Conservation (phyloP, 345 rosid species). For the Eucalyptus pauciflora region DNA sequence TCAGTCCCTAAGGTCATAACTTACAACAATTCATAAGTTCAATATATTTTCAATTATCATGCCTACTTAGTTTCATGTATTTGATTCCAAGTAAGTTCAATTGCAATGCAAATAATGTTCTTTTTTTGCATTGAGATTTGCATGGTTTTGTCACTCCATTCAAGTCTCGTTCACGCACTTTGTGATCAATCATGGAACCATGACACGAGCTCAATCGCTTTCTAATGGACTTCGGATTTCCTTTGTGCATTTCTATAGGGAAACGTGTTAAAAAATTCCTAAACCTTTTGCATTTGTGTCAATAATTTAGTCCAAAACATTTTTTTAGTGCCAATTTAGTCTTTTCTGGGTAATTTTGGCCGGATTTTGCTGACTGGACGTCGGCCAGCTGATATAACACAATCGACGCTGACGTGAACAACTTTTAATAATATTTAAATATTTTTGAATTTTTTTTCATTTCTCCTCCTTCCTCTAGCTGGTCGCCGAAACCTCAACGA, state of each 20-base stretch:
- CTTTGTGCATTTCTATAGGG: neutral
- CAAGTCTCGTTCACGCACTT: neutral
- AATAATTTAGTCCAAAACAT: too few species aligned
- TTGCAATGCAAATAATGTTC: neutral
- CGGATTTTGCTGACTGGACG: fast-evolving
- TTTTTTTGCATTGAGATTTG: neutral
- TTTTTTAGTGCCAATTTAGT: too few species aligned
- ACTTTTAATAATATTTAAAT: too few species aligned
- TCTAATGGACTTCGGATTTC: neutral
- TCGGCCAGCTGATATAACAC: fast-evolving
- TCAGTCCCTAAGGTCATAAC: too few species aligned
- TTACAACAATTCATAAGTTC: too few species aligned
- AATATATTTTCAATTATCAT: too few species aligned
- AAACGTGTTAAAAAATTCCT: too few species aligned
- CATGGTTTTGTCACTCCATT: neutral
- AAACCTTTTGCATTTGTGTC: too few species aligned
- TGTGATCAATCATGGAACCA: neutral
- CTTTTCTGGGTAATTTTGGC: fast-evolving
- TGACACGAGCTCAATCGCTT: neutral
- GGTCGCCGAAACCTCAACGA: fast-evolving
- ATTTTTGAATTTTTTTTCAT: too few species aligned
- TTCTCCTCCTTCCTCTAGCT: too few species aligned
- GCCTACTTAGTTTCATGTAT: too few species aligned
- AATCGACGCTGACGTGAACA: fast-evolving
- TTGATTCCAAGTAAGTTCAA: neutral